Base-by-base conservation (phyloP, 1,284 basidiomycete species). In the Cutaneotrichosporon daszewskae region DNA sequence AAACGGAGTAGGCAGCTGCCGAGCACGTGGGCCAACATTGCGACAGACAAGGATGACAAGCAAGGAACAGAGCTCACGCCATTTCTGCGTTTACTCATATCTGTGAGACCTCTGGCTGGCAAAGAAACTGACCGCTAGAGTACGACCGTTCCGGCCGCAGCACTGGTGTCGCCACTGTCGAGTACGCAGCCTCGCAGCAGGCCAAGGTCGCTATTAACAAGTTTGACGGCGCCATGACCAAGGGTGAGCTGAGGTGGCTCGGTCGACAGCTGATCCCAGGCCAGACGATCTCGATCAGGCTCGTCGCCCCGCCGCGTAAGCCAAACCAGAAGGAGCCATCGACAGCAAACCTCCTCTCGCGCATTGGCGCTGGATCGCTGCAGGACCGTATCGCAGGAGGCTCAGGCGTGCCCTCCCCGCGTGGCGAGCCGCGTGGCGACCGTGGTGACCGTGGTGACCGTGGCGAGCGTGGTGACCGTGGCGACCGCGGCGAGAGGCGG, bases 81-180 rank as follows among this genome's bases (percentile, higher is more conserved):
- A 13, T 20, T 42, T 40, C 38, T 48, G 38, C 31, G 51, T 36
- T 54, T 45, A 52, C 43, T 53, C 51, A 41, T 34, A 41, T 37
- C 43, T 36, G 58, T 68, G 43, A 53, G 53, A 53, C 7, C 27
- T 31, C 34, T 41, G 34, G 36, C 37, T 55, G 49, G 13, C 5
- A 17, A 4, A 10, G n/a, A 16, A 14, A 27, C 43, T 50, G 16
- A 50, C 44, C 4, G 5, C 13, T 22, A 41, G 43, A 95, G 91
- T 97, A 91, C 74, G 92, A 96, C 75, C 83, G 85, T 63, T 92
- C 89, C 60, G 92, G 92, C 57, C 85, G 92, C 64, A 95, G 92
- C 37, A 82, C 80, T 22, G 92, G 92, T 49, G 75, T 80, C 45
- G 92, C 87, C 22, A 79, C 82, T 53, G 76, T 96, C 65, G 77